These are phyloP conservation scores for Penstemon newberryi DNA, from an alignment of 257 asterid species.

Conservation along the genomic window DNA sequence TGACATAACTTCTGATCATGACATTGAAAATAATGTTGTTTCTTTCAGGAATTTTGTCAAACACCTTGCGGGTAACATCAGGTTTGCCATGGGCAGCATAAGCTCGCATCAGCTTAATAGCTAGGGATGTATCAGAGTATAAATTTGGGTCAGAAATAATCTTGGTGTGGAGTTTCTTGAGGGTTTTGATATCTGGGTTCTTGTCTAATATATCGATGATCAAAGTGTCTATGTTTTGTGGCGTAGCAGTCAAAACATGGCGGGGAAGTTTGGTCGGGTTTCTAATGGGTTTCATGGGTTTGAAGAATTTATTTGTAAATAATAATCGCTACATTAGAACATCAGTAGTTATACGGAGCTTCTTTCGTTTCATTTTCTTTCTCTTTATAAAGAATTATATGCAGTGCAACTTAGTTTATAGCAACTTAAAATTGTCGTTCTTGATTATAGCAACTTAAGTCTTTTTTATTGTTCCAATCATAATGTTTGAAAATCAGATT, in stretches of 20 bases:
- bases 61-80: conserved; percentile 55
- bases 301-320: neutral
- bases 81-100: conserved; percentile 63
- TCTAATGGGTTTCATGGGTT: conserved; percentile 32
- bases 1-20: conserved; percentile 84
- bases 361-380: no score
- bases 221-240: conserved; percentile 23
- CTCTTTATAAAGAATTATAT: no score
- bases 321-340: neutral
- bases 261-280: conserved; percentile 37
- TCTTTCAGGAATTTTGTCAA: conserved; percentile 63
- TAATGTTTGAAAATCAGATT: no score
- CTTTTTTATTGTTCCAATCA: no score
- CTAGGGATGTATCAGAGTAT: conserved; percentile 49
- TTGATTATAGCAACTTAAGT: no score
- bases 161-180: conserved; percentile 53
- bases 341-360: no score
- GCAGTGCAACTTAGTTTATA: no score
- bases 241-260: conserved; percentile 37
- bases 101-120: conserved; percentile 74
- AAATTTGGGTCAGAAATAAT: conserved; percentile 47
- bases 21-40: conserved; percentile 60
- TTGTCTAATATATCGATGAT: conserved; percentile 45
- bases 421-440: no score
- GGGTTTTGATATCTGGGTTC: conserved; percentile 51